phyloP scores from a whole-genome alignment of 2,329 filamentous ascomycete species.

The Bertia moriformis region DNA sequence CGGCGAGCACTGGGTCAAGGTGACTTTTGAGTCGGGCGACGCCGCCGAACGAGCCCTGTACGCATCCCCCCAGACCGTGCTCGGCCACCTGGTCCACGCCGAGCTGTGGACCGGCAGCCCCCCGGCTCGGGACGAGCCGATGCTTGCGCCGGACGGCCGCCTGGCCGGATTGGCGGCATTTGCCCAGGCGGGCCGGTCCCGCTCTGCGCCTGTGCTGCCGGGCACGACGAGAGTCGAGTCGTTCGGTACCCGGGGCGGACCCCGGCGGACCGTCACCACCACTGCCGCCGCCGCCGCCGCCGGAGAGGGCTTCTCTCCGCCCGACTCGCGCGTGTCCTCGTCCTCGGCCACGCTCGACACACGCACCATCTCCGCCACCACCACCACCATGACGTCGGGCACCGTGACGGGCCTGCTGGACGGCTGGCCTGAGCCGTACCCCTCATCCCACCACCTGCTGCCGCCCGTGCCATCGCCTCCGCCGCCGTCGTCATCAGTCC shows the following conservation, averaged over 20 bases:
- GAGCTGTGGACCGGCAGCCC: conserved; percentile 55
- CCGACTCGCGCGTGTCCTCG: conserved; percentile 33
- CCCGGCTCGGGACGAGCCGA: conserved; percentile 47
- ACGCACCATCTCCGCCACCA: conserved; percentile 28
- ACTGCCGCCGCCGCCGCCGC: conserved; percentile 13
- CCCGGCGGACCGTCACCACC: conserved; percentile 5
- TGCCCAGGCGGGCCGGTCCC: conserved; percentile 10
- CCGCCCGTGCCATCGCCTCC: conserved; percentile 4
- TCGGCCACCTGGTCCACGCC: conserved; percentile 57
- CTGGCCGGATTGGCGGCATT: too few relatives aligned
- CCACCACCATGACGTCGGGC: conserved; percentile 25
- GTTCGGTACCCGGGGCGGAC: conserved; percentile 11
- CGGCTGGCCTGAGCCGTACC: conserved; percentile 2
- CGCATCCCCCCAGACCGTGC: conserved; percentile 56
- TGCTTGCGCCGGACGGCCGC: conserved; percentile 29
- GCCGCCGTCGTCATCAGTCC: conserved; percentile 11
- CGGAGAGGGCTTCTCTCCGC: too few relatives aligned
- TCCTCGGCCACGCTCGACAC: conserved; percentile 45
- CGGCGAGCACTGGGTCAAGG: conserved; percentile 82
- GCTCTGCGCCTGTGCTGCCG: conserved; percentile 18
- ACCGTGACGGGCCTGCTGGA: conserved; percentile 24
- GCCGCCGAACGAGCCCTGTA: conserved; percentile 57
- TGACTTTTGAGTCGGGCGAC: conserved; percentile 63
- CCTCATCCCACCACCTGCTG: conserved; percentile 4
- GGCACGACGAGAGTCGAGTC: too few relatives aligned